These are phyloP conservation scores for Miscanthus sacchariflorus DNA, from an alignment of 202 grass and related monocot genomes.

Conservation along the genomic window DNA sequence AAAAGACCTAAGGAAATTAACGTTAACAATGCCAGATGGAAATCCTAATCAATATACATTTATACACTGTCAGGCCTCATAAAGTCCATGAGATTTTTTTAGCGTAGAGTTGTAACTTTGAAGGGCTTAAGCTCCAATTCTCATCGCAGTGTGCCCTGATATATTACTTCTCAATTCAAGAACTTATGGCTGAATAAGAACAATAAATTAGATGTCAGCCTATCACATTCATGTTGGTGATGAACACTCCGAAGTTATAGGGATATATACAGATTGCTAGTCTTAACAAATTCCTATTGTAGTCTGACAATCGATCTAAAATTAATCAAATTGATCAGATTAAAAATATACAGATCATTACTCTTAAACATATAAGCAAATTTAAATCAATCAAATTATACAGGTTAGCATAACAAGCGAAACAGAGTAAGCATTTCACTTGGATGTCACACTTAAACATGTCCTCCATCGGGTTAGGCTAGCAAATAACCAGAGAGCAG, in stretches of 20 bases:
- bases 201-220: not conserved
- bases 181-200: not conserved
- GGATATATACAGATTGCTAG: not conserved
- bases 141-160: not conserved
- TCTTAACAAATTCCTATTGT: not conserved
- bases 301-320: not conserved
- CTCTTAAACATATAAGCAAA: not conserved
- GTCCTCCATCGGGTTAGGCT: not conserved
- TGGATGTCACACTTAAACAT: not conserved
- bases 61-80: not conserved
- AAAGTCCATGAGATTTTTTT: not conserved
- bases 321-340: not conserved
- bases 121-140: slow-evolving; percentile 3
- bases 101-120: not conserved
- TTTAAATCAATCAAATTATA: not conserved
- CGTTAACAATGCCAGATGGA: not conserved
- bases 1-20: not conserved
- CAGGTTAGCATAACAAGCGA: not conserved
- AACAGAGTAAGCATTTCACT: not conserved
- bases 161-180: not conserved
- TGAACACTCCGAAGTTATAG: not conserved
- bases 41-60: not conserved
- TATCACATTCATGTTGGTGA: not conserved
- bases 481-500: not conserved
- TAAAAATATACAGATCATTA: not conserved